Evolutionary conservation across 352 stramenopile species (phyloP), one percentile per base, ranked within the genome.

Genomic region (Blastocystis sp.): DNA sequence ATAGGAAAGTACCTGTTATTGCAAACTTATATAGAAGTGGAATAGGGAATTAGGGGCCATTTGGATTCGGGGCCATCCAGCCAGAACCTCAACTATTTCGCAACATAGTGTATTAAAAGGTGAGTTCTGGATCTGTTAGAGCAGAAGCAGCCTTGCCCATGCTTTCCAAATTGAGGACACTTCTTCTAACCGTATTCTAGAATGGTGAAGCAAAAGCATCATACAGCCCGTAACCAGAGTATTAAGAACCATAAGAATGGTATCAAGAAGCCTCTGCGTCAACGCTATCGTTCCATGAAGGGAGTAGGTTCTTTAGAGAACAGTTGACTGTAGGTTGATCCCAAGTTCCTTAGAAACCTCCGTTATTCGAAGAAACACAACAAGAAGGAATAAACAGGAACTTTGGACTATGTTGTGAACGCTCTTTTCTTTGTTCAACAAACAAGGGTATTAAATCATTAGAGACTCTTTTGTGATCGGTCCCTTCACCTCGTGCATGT

Each of bases 401-500:
- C 59, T 16, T 26, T 26, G 24, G 59, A 26, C 59, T 68, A 68
- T 68, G 59, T 39, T 68, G 59, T 68, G 59, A 68, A 26, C 18
- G 18, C 59, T 5, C 2, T 2, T 59, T 37, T 68, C 20, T 68
- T 68, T 68, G 20, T 68, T 63, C 45, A 81, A 81, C 70, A 81
- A 81, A 81, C 70, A 81, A 37, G 26, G 11, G 5, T n/a, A 64
- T 45, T 81, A 24, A 65, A 65, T 53, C 18, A 62, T 37, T 53
- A 50, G 50, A 16, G 70, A 81, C 43, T 81, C 70, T 26, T 81
- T 81, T 20, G 70, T 81, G 89, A 96, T 96, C 92, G 95, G 93
- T 92, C 96, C 94, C 37, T 94, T 94, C 34, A 96, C 91, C 91
- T 96, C 94, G 41, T 94, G 93, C 91, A 99, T 98, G 92, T 98